phyloP scores from a whole-genome alignment of 495 filamentous ascomycete genomes.

The Umbilicaria muhlenbergii region DNA sequence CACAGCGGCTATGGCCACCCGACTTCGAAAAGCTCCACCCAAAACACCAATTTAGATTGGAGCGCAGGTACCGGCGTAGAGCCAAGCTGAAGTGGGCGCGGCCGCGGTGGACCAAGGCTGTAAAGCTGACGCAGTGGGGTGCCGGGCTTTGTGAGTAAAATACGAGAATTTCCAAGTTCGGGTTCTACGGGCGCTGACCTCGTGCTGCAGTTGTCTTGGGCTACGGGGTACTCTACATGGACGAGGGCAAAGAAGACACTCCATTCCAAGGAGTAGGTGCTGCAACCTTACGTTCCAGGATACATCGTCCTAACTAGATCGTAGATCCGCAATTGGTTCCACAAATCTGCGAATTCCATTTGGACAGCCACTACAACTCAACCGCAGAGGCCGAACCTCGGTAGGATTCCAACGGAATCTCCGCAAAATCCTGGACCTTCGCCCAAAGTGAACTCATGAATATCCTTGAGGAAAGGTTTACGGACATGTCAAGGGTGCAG shows the following conservation, averaged over 20 bases:
- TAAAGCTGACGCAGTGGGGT: slow-evolving; percentile 54
- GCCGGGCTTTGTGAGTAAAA: slow-evolving; percentile 43
- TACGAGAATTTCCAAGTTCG: slow-evolving; percentile 1
- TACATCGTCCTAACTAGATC: background rate
- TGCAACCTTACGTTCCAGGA: background rate
- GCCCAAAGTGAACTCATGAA: too few species aligned
- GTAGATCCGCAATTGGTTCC: slow-evolving; percentile 8
- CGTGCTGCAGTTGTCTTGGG: slow-evolving; percentile 40
- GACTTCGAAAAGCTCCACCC: slow-evolving; percentile 67
- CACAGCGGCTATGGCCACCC: slow-evolving; percentile 85
- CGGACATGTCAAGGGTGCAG: too few species aligned
- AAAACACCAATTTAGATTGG: slow-evolving; percentile 76
- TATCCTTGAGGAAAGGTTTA: too few species aligned
- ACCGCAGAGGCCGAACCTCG: background rate
- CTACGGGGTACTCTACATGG: slow-evolving; percentile 67
- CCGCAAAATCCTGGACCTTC: too few species aligned
- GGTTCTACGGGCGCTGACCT: background rate
- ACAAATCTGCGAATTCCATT: slow-evolving; percentile 3
- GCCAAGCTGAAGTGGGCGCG: slow-evolving; percentile 52
- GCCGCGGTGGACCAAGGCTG: slow-evolving; percentile 57
- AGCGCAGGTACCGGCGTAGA: slow-evolving; percentile 37
- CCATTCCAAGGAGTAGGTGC: slow-evolving; percentile 36
- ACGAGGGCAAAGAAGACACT: slow-evolving; percentile 47
- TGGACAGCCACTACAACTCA: slow-evolving; percentile 1
- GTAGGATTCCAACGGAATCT: too few species aligned